Conservation (phyloP, 2,329 filamentous ascomycete genomes). For the Cercospora nicotianae region DNA sequence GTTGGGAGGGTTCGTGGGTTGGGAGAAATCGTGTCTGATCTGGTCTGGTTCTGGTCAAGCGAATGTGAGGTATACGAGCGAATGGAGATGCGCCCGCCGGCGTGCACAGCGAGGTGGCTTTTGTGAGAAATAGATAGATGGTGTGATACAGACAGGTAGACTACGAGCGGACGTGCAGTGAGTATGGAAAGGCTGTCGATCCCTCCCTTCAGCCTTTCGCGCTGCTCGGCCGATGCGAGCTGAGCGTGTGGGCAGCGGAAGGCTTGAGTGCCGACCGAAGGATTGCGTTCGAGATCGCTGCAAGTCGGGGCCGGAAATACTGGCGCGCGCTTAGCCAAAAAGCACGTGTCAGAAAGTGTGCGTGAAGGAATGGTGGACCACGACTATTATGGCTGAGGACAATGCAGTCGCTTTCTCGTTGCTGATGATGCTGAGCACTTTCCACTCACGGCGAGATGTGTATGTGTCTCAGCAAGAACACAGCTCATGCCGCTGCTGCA, state of each 20-base stretch:
- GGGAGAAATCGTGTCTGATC: not conserved
- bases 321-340: not conserved
- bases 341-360: not conserved
- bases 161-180: not conserved
- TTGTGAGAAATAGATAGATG: not conserved
- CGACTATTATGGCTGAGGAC: not conserved
- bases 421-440: not conserved
- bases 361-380: not conserved
- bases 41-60: not conserved
- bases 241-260: conserved; percentile 1
- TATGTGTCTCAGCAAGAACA: not conserved
- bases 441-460: not conserved
- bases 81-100: not conserved
- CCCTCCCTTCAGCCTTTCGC: conserved; percentile 2
- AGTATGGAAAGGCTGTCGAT: not conserved
- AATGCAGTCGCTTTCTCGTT: not conserved
- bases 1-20: not conserved
- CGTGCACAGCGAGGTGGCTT: not conserved
- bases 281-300: not conserved
- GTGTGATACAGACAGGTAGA: not conserved
- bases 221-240: not conserved
- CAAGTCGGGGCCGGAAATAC: not conserved
- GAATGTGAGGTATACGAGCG: not conserved
- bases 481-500: not conserved
- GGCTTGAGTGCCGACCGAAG: not conserved